Conservation (phyloP, 441 rosid species). For the Flueggea neowawraea region DNA sequence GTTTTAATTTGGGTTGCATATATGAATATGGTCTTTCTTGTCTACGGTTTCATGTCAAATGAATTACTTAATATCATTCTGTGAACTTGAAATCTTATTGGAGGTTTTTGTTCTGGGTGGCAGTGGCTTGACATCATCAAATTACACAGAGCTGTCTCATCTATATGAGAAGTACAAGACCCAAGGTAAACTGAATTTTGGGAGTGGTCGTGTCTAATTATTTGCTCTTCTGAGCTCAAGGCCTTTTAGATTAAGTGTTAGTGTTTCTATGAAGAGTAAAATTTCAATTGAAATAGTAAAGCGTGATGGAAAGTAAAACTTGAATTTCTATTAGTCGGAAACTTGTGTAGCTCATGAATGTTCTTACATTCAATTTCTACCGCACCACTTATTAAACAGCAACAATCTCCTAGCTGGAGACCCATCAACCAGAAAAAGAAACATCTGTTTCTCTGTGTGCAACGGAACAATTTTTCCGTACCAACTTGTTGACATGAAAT, state of each 20-base stretch:
- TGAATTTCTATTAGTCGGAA: neutral
- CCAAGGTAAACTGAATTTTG: conserved; percentile 40
- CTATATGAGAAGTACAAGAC: conserved; percentile 74
- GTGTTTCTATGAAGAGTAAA: too few species aligned
- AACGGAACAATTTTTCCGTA: neutral
- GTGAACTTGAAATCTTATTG: conserved; percentile 17
- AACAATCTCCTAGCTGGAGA: too few species aligned
- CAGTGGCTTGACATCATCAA: conserved; percentile 86
- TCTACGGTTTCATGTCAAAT: too few species aligned
- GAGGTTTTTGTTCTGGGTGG: conserved; percentile 18
- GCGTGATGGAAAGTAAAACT: too few species aligned
- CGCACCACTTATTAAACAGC: too few species aligned
- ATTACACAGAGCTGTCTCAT: conserved; percentile 85
- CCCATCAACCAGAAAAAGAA: too few species aligned
- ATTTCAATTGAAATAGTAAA: too few species aligned
- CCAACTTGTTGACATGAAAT: neutral
- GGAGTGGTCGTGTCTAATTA: neutral
- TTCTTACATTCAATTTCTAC: too few species aligned
- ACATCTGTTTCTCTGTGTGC: neutral
- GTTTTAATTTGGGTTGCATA: too few species aligned
- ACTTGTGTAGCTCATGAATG: too few species aligned
- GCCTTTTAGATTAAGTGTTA: neutral
- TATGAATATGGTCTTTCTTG: too few species aligned
- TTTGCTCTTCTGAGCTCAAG: neutral
- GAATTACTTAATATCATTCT: neutral